Evolutionary conservation across 306 rosid species (phyloP).

Genomic region (Corylus heterophylla): DNA sequence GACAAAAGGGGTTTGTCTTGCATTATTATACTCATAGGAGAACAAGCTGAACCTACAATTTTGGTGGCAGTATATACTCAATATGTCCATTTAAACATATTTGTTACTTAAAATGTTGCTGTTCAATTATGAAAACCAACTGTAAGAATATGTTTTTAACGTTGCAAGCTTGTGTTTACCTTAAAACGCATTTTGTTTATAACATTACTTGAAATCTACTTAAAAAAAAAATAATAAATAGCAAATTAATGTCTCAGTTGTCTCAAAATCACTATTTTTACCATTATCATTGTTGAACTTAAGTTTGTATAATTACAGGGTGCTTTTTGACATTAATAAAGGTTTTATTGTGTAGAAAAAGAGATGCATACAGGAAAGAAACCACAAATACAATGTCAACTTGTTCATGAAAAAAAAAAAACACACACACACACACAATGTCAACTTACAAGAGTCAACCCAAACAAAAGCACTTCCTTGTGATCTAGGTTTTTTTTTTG

Average conservation of each 20-base stretch:
- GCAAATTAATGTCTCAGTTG: not conserved
- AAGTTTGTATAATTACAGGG: not conserved
- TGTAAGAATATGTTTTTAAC: not conserved
- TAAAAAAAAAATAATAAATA: not conserved
- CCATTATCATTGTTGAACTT: too few species aligned
- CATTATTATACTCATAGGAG: slow-evolving; percentile 10
- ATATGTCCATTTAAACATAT: not conserved
- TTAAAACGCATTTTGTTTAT: not conserved
- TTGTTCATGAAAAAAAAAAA: too few species aligned
- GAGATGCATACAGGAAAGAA: not conserved
- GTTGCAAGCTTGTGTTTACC: not conserved
- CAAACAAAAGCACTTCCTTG: too few species aligned
- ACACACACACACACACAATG: too few species aligned
- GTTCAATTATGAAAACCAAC: not conserved
- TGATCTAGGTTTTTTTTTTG: too few species aligned
- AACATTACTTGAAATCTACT: not conserved
- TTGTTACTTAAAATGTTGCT: not conserved
- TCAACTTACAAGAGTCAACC: not conserved
- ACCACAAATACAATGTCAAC: not conserved
- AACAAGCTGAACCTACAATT: slow-evolving; percentile 11
- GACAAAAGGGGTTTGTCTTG: not conserved
- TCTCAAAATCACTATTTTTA: not conserved
- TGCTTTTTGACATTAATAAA: not conserved
- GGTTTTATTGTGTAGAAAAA: not conserved
- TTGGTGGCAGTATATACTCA: not conserved